These are phyloP conservation scores for Asparagopsis taxiformis DNA, from an alignment of 31 red algal species.

Conservation along the genomic window DNA sequence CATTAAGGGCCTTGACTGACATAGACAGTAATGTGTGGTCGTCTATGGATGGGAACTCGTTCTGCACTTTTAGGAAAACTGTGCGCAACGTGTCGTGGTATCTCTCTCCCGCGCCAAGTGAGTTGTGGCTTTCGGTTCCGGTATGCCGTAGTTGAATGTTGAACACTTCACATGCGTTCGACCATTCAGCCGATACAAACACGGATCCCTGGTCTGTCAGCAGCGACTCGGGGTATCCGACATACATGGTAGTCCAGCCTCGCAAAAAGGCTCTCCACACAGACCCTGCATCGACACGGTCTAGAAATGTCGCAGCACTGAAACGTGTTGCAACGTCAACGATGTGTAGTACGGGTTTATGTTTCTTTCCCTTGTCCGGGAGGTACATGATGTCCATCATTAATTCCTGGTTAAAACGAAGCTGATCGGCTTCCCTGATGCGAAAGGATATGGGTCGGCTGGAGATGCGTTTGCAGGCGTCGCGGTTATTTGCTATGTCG, in stretches of 20 bases:
- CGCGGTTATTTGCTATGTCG: conserved; percentile 1
- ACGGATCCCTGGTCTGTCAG: conserved; percentile 6
- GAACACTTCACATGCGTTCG: background rate
- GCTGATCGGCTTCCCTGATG: background rate
- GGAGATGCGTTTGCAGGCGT: conserved; percentile 1
- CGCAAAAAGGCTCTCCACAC: conserved; percentile 10
- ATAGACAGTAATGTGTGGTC: too few species aligned
- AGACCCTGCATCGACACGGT: background rate
- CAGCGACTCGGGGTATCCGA: background rate
- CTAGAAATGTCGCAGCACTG: background rate
- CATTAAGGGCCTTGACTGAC: too few species aligned
- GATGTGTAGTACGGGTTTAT: conserved; percentile 5
- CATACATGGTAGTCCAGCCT: background rate
- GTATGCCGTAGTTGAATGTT: conserved; percentile 6
- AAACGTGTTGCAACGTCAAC: background rate
- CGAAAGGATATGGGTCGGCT: background rate
- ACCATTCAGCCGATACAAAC: background rate
- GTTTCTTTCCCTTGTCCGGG: too few species aligned
- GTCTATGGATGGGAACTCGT: too few species aligned
- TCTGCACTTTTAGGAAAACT: background rate
- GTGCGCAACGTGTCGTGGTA: conserved; percentile 12
- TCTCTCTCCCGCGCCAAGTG: conserved; percentile 13
- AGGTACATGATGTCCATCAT: conserved; percentile 5
- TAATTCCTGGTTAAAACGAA: conserved; percentile 1
- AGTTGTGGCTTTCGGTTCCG: conserved; percentile 20